Evolutionary conservation across 768 basidiomycete species (phyloP), one percentile per base, ranked within the genome.

Genomic region (Boletus eberwhitei): DNA sequence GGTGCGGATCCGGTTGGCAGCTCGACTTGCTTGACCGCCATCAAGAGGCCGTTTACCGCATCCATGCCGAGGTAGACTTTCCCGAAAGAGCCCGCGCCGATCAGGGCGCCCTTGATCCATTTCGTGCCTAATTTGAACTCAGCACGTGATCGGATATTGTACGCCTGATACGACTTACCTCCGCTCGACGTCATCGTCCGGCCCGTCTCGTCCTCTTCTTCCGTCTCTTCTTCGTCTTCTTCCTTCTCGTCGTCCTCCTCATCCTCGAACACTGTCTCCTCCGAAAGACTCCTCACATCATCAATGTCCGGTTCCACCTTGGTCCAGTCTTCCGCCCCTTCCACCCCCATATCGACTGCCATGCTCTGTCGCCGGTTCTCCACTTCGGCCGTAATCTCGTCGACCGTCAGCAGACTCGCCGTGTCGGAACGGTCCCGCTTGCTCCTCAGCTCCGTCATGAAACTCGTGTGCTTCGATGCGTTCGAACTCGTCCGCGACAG

Each of bases 21-120:
- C 65, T 95, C 91, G 41, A 98, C 94, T 78, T 98, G 94, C 74
- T 98, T 98, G 59, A 98, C 94, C 37, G 94, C 94, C 94, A 98
- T 97, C 58, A 98, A 78, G 21, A 94, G 75, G 24, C 94, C 94
- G 47, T 80, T 89, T 19, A 88, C 81, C 1, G 93, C 90, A 71
- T 95, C 94, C 92, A 97, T 93, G 34, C 93, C 93, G 11, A 97
- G 84, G 71, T 93, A 97, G 37, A 97, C 93, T 66, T 93, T 92
- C 48, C 94, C 93, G 65, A 96, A 96, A 0, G 94, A 96, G 4
- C 93, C 93, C 42, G 93, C 88, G 57, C 95, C 93, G 59, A 97
- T 96, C 61, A 97, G 81, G 11, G 94, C 94, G 45, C 93, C 94
- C 63, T 95, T 95, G 74, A 95, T 93, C 94, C 95, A 98, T 71